Evolutionary conservation across 2,329 filamentous ascomycete genomes (phyloP), one percentile per base, ranked within the genome.

Genomic region (Rosellinia necatrix): DNA sequence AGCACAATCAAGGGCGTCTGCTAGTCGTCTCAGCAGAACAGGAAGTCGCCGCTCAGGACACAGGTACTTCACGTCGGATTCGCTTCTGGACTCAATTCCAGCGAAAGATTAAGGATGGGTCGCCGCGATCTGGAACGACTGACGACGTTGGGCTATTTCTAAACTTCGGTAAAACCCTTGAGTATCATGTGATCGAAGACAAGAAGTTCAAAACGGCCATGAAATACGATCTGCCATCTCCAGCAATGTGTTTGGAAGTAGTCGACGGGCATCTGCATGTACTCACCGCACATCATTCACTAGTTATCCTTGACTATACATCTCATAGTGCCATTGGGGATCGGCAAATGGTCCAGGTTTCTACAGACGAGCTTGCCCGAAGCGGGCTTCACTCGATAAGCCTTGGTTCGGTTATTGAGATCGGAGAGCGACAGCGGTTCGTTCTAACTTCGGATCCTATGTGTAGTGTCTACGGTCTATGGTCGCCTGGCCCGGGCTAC

Each of bases 141-240:
- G 81, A 82, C 56, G 75, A 78, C 3, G 76, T 82, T 53, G 75
- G 83, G 56, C 70, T 89, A 43, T 78, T 88, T 61, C 24, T 81
- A 71, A 81, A 84, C 68, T 71, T 76, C 59, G 76, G 86, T 58
- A 72, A 68, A 12, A 75, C 67, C 1, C 67, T 92, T 1, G 76
- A 82, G 47, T 86, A 82, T 75, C 78, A 84, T 34, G 71, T 77
- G 15, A 75, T 87, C 2, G 79, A 86, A 3, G 75, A 82, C 27
- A 84, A 79, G 65, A 82, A 75, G 56, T 73, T 88, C 38, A 78
- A 73, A 51, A 68, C 72, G 4, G 70, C 76, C 53, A 80, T 78
- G 37, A 69, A 72, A 25, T 78, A 79, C 54, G 69, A 76, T 12
- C 70, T 88, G 4, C 76, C 78, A 27, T 87, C 84, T 1, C 75